Conservation (phyloP, 2,329 filamentous ascomycete genomes). For the Alternaria sp. region DNA sequence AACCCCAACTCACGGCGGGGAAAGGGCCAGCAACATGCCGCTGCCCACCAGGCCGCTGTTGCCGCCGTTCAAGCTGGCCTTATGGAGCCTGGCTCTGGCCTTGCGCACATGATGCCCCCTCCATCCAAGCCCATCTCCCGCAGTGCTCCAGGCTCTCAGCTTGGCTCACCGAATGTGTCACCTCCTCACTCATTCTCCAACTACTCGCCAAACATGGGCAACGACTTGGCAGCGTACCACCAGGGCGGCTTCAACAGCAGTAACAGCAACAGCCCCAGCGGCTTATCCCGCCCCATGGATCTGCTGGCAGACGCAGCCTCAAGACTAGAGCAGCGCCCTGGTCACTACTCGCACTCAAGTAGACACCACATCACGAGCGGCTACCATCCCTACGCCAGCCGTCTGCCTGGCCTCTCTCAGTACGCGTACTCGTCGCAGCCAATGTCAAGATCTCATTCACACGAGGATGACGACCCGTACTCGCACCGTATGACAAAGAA, state of each 20-base stretch:
- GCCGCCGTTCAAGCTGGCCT: constrained; percentile 58
- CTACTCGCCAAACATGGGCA: constrained; percentile 64
- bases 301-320: constrained; percentile 73
- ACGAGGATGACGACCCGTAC: constrained; percentile 83
- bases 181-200: constrained; percentile 84
- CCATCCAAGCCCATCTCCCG: constrained; percentile 77
- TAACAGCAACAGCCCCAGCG: constrained; percentile 55
- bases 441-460: constrained; percentile 88
- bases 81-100: constrained; percentile 57
- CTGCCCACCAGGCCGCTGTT: constrained; percentile 63
- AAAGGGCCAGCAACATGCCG: constrained; percentile 74
- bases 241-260: constrained; percentile 33
- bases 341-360: constrained; percentile 48
- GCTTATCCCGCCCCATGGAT: constrained; percentile 65
- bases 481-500: constrained; percentile 79
- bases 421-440: constrained; percentile 74
- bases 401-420: constrained; percentile 62
- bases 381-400: constrained; percentile 60
- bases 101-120: constrained; percentile 76
- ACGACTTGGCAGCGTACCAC: constrained; percentile 64
- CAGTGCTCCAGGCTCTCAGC: constrained; percentile 84
- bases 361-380: constrained; percentile 51
- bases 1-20: constrained; percentile 95
- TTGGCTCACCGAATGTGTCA: constrained; percentile 94
- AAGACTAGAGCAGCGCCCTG: constrained; percentile 68